Base-by-base conservation (phyloP, 129 eudicot species). In the Flaveria sonorensis region DNA sequence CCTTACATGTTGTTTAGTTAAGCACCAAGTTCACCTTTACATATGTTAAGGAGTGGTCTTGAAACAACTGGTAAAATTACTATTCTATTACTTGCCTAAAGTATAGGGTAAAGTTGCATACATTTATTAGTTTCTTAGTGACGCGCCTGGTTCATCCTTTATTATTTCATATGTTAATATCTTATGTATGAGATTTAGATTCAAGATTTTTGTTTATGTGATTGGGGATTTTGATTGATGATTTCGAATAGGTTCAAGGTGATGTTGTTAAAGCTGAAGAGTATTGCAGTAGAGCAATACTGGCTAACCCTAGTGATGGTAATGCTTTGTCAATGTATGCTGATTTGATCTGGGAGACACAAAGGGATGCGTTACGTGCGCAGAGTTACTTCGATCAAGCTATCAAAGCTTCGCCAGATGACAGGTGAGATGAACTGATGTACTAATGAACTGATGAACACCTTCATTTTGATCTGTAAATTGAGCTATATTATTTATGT, bases 321-420 rank as follows among this genome's bases (percentile, higher is more conserved):
- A 91, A 85, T 70, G 74, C 88, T 68, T 81, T 92, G 21, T 89
- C 89, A 4, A 75, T 92, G 70, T 92, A 89, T 28, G 97, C 87
- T 18, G 89, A 88, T 52, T 53, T 92, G 46, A 84, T 92, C 9
- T 92, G 96, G 97, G 96, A 83, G 70, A 85, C 88, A 0, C 90
- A 88, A 26, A 88, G 73, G 61, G 98, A 93, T 77, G 90, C 89
- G 30, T 56, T 52, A 28, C 88, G 95, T 39, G 98, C 96, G 3
- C 82, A 93, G 62, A 57, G 77, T 62, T 93, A 93, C 79, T 88
- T 81, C 64, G 87, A 88, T 85, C 95, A 87, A 85, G 98, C 98
- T 40, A 87, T 90, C 42, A 80, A 90, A 78, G 72, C 87, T 70
- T 81, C 90, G 28, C 96, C 98, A 30, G 77, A 88, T 78, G 95